Base-by-base conservation (phyloP, 1,284 basidiomycete genomes). In the Ceratorhiza oryzae-sativae region DNA sequence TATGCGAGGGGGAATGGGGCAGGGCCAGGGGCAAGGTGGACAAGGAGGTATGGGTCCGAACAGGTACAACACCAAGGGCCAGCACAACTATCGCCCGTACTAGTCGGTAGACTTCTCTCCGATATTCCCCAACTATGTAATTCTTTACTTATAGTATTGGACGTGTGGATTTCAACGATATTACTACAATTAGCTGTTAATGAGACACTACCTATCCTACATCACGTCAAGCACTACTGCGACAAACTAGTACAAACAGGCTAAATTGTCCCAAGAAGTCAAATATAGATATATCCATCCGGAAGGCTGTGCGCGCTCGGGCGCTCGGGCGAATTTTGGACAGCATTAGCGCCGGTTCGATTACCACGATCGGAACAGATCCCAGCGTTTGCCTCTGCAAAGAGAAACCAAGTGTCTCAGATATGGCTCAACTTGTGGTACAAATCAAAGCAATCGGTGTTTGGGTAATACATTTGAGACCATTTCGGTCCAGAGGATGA, bases 61-160 rank as follows among this genome's bases (percentile, higher is more conserved):
- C 82, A 82, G 81, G 84, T 6, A 82, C 86, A 49, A 90, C 88
- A 3, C 90, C 90, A 56, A 82, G 87, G 77, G 89, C 86, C 88
- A 90, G 77, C 90, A 93, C 79, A 86, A 86, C 76, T 93, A 90
- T 80, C 91, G 92, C 77, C 91, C 91, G 1, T 93, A 93, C 55
- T 70, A 53, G 42, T 20, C 48, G 9, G 27, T 13, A 20, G 39
- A 41, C 45, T 68, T 13, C 12, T 55, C 56, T 68, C 8, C 25
- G 39, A 51, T 53, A 20, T 9, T 41, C 10, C 25, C 34, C 49
- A 39, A 48, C 67, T 59, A 58, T 70, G 67, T 70, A 70, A 34
- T 20, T 39, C 39, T 59, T 36, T 59, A 58, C 49, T 46, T 45
- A 39, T 68, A 41, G 34, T 18, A 27, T 20, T 56, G 18, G 41